phyloP scores from a whole-genome alignment of 768 basidiomycete species.

The Suillus bovinus region DNA sequence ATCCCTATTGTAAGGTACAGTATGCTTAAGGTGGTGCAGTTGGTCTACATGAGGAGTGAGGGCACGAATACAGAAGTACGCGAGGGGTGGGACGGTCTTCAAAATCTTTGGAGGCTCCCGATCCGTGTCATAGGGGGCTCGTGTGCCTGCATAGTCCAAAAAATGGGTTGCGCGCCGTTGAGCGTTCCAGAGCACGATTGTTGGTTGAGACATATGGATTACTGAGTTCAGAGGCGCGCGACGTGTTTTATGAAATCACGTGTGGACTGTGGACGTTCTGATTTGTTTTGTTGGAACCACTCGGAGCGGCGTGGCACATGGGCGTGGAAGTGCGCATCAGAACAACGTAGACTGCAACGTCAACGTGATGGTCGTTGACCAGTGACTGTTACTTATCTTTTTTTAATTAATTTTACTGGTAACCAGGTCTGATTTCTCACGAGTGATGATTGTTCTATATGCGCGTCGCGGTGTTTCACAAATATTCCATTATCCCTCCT shows the following conservation, averaged over 20 bases:
- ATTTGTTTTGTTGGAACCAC: not conserved
- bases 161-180: slow-evolving; percentile 9
- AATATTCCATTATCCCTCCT: slow-evolving; percentile 19
- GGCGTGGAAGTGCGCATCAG: not conserved
- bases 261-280: not conserved
- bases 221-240: not conserved
- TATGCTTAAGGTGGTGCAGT: slow-evolving; percentile 36
- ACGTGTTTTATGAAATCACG: slow-evolving; percentile 11
- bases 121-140: not conserved
- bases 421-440: slow-evolving; percentile 14
- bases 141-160: slow-evolving; percentile 20
- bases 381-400: not conserved
- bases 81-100: slow-evolving; percentile 48
- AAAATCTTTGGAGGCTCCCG: not conserved
- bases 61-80: slow-evolving; percentile 48
- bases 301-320: too few relatives aligned
- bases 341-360: not conserved
- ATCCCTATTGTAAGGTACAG: slow-evolving; percentile 40
- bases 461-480: slow-evolving; percentile 12
- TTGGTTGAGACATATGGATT: slow-evolving; percentile 3
- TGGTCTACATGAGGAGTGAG: slow-evolving; percentile 49
- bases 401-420: slow-evolving; percentile 6
- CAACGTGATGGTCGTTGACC: not conserved
- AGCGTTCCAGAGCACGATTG: slow-evolving; percentile 16
- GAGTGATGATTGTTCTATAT: not conserved